Evolutionary conservation across 1,284 basidiomycete species (phyloP), one percentile per base, ranked within the genome.

Genomic region (Amylostereum areolatum): DNA sequence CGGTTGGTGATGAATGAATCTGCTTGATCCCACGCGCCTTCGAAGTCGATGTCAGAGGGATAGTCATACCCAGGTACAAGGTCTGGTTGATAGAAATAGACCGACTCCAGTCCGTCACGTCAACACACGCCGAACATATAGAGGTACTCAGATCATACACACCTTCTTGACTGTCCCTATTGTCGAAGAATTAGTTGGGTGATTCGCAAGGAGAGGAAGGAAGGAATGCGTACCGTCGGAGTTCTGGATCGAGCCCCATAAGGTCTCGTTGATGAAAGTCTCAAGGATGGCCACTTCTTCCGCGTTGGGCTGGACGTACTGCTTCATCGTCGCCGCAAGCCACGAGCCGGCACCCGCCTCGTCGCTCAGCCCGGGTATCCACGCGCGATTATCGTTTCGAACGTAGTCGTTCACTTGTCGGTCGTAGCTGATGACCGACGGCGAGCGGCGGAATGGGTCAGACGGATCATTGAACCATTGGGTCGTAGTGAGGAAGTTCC

Each of bases 271-370:
- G 12, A 75, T 62, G 57, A 78, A 81, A 42, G 67, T 63, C 55
- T 81, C 78, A 56, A 80, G 59, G 59, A 78, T 79, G 2, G 68
- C 61, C 5, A 80, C 75, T 58, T 81, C 79, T 10, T 63, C 65
- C 0, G 73, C 73, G 52, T 67, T 75, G 1, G 79, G 79, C 52
- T 79, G 76, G 4, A 69, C 74, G 51, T 66, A 79, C 54, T 80
- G 75, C 58, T 80, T 80, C 75, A 80, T 74, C 3, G 72, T 61
- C 6, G 75, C 78, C 6, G 79, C 77, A 11, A 81, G 60, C 77
- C 77, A 80, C 24, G 75, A 78, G 5, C 77, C 77, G 3, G 77
- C 78, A 31, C 79, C 79, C 30, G 74, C 79, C 59, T 81, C 79
- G 56, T 81, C 78, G 48, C 75, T 79, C 48, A 80, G 57, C 0